Conservation (phyloP, 1,284 basidiomycete genomes). For the Dichomitus squalens region DNA sequence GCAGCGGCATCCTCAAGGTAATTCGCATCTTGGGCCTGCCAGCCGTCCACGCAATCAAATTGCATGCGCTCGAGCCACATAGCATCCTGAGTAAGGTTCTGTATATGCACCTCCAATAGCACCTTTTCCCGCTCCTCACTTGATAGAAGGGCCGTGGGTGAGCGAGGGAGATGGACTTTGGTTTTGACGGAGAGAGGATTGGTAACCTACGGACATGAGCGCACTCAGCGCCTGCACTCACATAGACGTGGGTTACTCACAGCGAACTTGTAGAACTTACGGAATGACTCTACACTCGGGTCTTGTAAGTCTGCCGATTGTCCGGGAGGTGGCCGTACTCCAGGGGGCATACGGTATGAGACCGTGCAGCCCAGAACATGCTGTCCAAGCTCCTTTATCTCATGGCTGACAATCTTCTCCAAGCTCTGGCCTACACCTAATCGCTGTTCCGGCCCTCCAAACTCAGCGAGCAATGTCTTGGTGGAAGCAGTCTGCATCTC, state of each 20-base stretch:
- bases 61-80: constrained; percentile 78
- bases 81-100: constrained; percentile 78
- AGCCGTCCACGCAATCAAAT: constrained; percentile 74
- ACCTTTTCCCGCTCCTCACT: constrained; percentile 71
- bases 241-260: constrained; percentile 47
- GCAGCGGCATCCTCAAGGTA: constrained; percentile 27
- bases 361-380: constrained; percentile 80
- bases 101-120: constrained; percentile 87
- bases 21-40: constrained; percentile 63
- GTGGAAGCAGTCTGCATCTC: constrained; percentile 79
- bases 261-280: constrained; percentile 88
- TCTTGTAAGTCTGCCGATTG: constrained; percentile 54
- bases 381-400: constrained; percentile 84
- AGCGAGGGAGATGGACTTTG: constrained; percentile 76
- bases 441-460: constrained; percentile 52
- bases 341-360: constrained; percentile 65
- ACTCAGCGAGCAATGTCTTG: constrained; percentile 63
- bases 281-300: constrained; percentile 67
- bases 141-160: constrained; percentile 69
- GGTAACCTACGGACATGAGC: constrained; percentile 36
- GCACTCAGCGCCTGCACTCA: background rate
- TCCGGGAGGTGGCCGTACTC: constrained; percentile 48
- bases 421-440: constrained; percentile 58
- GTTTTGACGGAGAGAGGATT: constrained; percentile 91
- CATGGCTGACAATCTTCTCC: constrained; percentile 70